Percentiles rank a stretch among this genome's conserved stretches.
Conservation (phyloP, 371 early-diverging fungal genomes). For the Parasitella parasitica region DNA sequence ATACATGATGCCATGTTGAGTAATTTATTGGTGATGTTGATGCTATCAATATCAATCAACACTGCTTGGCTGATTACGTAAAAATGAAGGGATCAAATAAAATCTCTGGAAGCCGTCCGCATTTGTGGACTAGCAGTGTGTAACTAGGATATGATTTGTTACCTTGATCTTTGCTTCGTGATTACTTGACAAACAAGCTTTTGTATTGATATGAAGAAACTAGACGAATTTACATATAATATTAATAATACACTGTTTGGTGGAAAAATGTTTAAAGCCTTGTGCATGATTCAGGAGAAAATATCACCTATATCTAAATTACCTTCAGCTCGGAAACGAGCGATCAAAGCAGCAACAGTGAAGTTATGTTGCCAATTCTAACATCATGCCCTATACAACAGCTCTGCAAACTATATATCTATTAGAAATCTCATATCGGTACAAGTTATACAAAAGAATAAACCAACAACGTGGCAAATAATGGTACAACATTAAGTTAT, state of each 20-base stretch:
- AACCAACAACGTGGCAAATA: conserved; percentile 15
- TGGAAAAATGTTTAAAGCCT: neutral
- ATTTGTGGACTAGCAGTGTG: neutral
- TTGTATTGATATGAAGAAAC: neutral
- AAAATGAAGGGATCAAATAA: neutral
- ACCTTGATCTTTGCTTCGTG: neutral
- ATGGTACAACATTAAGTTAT: conserved; percentile 9
- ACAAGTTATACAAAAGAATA: conserved; percentile 5
- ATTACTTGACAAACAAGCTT: neutral
- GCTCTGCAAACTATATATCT: neutral
- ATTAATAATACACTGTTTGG: neutral
- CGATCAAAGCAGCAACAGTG: neutral
- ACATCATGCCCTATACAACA: neutral
- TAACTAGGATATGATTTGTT: conserved; percentile 1
- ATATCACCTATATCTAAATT: neutral
- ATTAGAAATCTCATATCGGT: neutral
- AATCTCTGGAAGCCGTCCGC: neutral
- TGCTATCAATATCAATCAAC: neutral
- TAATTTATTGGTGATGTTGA: too few relatives aligned
- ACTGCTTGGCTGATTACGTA: neutral
- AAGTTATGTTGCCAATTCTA: neutral
- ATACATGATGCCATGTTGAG: too few relatives aligned
- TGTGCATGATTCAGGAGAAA: neutral
- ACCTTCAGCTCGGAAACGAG: neutral
- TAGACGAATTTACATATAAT: neutral